Evolutionary conservation across 1,139 yeast genomes (phyloP).

Genomic region (Starmera stellimalicola): DNA sequence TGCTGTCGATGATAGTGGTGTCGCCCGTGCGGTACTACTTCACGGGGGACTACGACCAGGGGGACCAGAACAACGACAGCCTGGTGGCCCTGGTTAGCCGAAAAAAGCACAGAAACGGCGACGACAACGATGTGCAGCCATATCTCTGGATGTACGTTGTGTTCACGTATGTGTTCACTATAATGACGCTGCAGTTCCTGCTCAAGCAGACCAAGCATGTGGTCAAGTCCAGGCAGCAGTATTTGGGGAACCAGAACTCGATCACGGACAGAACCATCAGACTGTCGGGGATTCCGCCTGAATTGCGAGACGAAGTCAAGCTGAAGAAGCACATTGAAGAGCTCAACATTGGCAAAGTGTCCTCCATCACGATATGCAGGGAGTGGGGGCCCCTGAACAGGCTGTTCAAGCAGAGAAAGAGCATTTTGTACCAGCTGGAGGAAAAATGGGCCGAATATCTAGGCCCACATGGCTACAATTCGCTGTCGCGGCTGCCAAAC

Average conservation of each 20-base stretch:
- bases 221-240: conserved; percentile 68
- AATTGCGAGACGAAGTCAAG: conserved; percentile 58
- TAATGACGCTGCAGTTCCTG: conserved; percentile 51
- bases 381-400: conserved; percentile 73
- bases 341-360: conserved; percentile 72
- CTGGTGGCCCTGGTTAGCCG: background rate
- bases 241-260: conserved; percentile 81
- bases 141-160: conserved; percentile 73
- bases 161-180: conserved; percentile 79
- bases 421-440: conserved; percentile 51
- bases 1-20: conserved; percentile 49
- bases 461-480: conserved; percentile 14
- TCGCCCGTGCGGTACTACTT: conserved; percentile 62
- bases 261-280: conserved; percentile 89
- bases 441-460: conserved; percentile 60
- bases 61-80: conserved; percentile 17
- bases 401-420: conserved; percentile 50
- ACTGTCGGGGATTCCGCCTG: conserved; percentile 85
- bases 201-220: conserved; percentile 63
- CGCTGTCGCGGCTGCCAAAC: conserved; percentile 12
- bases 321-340: conserved; percentile 67
- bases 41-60: conserved; percentile 52
- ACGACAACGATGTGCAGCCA: conserved; percentile 6
- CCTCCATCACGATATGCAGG: conserved; percentile 66
- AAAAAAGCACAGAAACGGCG: conserved; percentile 13